Evolutionary conservation across 2,329 filamentous ascomycete species (phyloP).

Genomic region (Chrysosporium keratinophilum): DNA sequence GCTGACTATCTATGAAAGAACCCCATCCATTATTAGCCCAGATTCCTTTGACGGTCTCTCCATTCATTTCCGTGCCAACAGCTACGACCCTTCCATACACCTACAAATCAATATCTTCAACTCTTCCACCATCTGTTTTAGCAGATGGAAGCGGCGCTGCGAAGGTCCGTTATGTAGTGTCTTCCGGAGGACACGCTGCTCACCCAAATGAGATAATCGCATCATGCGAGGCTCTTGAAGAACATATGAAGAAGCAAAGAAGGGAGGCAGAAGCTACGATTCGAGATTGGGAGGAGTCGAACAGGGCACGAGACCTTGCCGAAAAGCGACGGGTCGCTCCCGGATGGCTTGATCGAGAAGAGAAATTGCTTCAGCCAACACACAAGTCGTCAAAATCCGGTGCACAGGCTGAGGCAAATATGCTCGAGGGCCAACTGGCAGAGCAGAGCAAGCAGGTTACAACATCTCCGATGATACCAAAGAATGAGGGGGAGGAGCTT

Average conservation of each 20-base stretch:
- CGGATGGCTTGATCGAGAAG: constrained; percentile 54
- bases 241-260: constrained; percentile 61
- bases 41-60: constrained; percentile 84
- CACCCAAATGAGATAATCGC: constrained; percentile 77
- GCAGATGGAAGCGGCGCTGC: constrained; percentile 39
- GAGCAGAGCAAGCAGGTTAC: constrained; percentile 24
- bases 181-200: constrained; percentile 66
- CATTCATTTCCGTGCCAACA: constrained; percentile 81
- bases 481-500: constrained; percentile 42
- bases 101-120: constrained; percentile 80
- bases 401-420: constrained; percentile 20
- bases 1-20: constrained; percentile 36
- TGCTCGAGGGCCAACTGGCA: constrained; percentile 31
- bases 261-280: constrained; percentile 59
- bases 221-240: constrained; percentile 67
- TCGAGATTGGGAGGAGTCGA: constrained; percentile 56
- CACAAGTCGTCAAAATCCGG: constrained; percentile 16
- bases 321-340: constrained; percentile 55
- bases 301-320: constrained; percentile 48
- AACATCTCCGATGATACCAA: constrained; percentile 33
- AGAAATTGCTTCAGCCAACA: constrained; percentile 48
- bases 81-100: constrained; percentile 90
- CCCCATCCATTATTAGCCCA: constrained; percentile 84
- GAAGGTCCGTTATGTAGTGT: constrained; percentile 63
- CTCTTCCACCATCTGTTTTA: constrained; percentile 63